These are phyloP conservation scores for Plasmodium sp. DNA, from an alignment of 169 alveolate genomes.

Conservation along the genomic window DNA sequence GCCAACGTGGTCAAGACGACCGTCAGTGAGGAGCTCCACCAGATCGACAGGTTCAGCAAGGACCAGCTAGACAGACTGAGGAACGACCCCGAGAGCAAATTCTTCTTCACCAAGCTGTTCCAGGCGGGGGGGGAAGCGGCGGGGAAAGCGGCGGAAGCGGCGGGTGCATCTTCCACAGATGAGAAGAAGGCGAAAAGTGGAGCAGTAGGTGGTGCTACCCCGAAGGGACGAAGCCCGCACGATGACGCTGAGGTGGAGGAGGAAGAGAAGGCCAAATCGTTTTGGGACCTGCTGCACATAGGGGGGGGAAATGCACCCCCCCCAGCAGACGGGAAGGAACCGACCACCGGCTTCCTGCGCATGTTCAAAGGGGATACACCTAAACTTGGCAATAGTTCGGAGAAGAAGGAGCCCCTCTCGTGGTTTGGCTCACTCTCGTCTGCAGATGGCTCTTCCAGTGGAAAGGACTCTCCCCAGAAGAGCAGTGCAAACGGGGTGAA, in stretches of 20 bases:
- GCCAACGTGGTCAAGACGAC: slow-evolving; percentile 10
- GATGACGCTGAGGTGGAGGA: not conserved
- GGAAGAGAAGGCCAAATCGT: not conserved
- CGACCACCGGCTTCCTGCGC: not conserved
- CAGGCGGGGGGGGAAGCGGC: not conserved
- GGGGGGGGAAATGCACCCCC: not conserved
- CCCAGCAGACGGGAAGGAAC: not conserved
- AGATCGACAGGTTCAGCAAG: not conserved
- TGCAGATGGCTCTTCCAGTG: not conserved
- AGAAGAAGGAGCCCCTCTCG: not conserved
- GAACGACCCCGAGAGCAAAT: not conserved
- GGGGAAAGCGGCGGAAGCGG: not conserved
- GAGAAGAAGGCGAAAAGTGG: not conserved
- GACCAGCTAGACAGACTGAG: slow-evolving; percentile 31
- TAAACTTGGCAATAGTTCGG: not conserved
- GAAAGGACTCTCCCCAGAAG: not conserved
- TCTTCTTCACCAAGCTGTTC: slow-evolving; percentile 20
- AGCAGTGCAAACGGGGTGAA: not conserved
- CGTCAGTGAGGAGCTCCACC: slow-evolving; percentile 7
- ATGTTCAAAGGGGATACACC: not conserved
- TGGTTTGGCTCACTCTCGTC: not conserved
- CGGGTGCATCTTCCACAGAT: not conserved
- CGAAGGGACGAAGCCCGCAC: not conserved
- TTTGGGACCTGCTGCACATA: not conserved
- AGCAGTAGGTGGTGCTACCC: not conserved